Evolutionary conservation across 768 basidiomycete species (phyloP), one percentile per base, ranked within the genome.

Genomic region (Trametes cinnabarina): DNA sequence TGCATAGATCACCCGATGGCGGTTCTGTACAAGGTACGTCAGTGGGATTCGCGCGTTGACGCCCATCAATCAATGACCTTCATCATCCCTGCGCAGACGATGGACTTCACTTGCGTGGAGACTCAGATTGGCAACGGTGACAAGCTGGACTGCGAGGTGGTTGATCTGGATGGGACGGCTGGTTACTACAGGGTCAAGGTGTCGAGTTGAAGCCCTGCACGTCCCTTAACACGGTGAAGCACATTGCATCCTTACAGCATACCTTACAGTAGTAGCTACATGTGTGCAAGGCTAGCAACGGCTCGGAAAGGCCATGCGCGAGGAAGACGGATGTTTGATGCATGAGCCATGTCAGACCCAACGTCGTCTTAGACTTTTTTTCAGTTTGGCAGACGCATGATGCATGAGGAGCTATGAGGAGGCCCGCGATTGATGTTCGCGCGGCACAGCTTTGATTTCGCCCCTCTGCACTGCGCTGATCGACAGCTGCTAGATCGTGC

Each of bases 81-180:
- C 19, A 22, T 40, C 39, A 47, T 30, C n/a, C 20, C 6, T 30
- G 14, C 37, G 37, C 67, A 92, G 88, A 70, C 77, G 11, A 80
- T 93, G 73, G 91, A 93, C 65, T 82, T 94, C 63, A 79, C 91
- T 9, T 98, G 96, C 67, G 83, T 98, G 9, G 96, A 98, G 73
- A 92, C 94, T 22, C 95, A 98, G 71, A 86, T 96, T 51, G 94
- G 93, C 6, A 81, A 90, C 56, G 89, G 89, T 1, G 81, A 84
- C 48, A 67, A 67, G 56, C 77, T 82, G 20, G 97, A 99, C 72
- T 98, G 96, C 69, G 94, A 99, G 72, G 82, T 98, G 54, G 66
- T 93, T 17, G 79, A 87, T 22, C 66, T 81, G 34, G 67, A 68
- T 34, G 61, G 50, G 10, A 25, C 60, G 9, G 42, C 50, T 10